A percentile compares a stretch with the other conserved stretches of the same genome.
Evolutionary conservation across 148 eudicot genomes (phyloP).

Genomic region (Camellia granthamiana): DNA sequence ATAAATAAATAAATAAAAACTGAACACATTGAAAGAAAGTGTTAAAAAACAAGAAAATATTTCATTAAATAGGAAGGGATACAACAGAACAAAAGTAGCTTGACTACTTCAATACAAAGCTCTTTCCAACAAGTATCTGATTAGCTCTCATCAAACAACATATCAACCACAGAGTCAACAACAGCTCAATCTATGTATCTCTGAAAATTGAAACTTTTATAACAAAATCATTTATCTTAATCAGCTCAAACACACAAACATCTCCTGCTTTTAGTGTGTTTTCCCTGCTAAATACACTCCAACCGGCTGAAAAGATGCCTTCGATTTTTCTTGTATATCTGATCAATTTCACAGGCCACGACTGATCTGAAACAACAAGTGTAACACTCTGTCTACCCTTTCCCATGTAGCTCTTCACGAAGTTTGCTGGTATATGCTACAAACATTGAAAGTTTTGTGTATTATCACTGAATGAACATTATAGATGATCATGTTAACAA

Average conservation of each 20-base stretch:
- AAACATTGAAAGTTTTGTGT: not conserved
- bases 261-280: slow-evolving; percentile 13
- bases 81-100: no score
- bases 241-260: slow-evolving; percentile 14
- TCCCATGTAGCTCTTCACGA: not conserved
- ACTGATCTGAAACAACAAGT: not conserved
- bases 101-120: no score
- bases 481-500: no score
- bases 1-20: no score
- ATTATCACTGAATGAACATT: no score
- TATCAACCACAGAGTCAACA: no score
- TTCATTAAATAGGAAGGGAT: no score
- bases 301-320: not conserved
- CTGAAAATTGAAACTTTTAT: slow-evolving; percentile 8
- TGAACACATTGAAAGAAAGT: no score
- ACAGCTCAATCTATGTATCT: not conserved
- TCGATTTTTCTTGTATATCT: not conserved
- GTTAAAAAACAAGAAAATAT: no score
- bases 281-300: not conserved
- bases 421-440: slow-evolving; percentile 13
- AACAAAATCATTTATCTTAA: not conserved
- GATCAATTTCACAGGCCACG: not conserved
- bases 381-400: not conserved
- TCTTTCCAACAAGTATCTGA: no score
- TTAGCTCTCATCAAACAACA: no score